A percentile compares a stretch with the other conserved stretches of the same genome.
These are phyloP conservation scores for Fusarium oxysporum DNA, from an alignment of 2,329 filamentous ascomycete genomes.

Conservation along the genomic window DNA sequence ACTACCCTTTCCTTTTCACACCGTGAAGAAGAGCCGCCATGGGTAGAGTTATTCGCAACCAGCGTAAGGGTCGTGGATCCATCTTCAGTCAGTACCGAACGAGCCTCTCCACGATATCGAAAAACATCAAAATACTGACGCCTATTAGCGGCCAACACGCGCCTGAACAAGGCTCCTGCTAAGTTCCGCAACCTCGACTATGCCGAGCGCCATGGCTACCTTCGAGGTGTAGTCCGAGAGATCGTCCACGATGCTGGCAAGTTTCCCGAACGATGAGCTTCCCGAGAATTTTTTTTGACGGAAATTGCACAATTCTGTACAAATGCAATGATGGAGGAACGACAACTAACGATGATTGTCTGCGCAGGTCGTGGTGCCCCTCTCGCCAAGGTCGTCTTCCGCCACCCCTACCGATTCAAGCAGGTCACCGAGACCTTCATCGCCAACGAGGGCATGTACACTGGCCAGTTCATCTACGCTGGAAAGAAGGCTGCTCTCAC, in stretches of 20 bases:
- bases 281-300: slow-evolving; percentile 26
- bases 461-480: slow-evolving; percentile 99
- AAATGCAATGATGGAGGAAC: slow-evolving; percentile 23
- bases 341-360: slow-evolving; percentile 44
- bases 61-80: slow-evolving; percentile 70
- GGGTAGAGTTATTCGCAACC: slow-evolving; percentile 74
- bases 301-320: slow-evolving; percentile 22
- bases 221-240: slow-evolving; percentile 97
- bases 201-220: slow-evolving; percentile 96
- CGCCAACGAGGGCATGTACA: slow-evolving; percentile 99
- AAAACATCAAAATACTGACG: slow-evolving; percentile 48
- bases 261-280: slow-evolving; percentile 43
- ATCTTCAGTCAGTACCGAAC: slow-evolving; percentile 64
- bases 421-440: slow-evolving; percentile 99
- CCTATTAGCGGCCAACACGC: slow-evolving; percentile 77
- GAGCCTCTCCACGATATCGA: slow-evolving; percentile 41
- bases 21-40: slow-evolving; percentile 56
- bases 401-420: slow-evolving; percentile 98
- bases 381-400: slow-evolving; percentile 96
- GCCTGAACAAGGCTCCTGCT: slow-evolving; percentile 85
- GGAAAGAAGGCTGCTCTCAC: slow-evolving; percentile 98
- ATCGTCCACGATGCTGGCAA: slow-evolving; percentile 96
- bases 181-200: slow-evolving; percentile 98
- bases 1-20: slow-evolving; percentile 51
- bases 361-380: slow-evolving; percentile 83